Evolutionary conservation across 768 basidiomycete species (phyloP).

Genomic region (Russula compacta): DNA sequence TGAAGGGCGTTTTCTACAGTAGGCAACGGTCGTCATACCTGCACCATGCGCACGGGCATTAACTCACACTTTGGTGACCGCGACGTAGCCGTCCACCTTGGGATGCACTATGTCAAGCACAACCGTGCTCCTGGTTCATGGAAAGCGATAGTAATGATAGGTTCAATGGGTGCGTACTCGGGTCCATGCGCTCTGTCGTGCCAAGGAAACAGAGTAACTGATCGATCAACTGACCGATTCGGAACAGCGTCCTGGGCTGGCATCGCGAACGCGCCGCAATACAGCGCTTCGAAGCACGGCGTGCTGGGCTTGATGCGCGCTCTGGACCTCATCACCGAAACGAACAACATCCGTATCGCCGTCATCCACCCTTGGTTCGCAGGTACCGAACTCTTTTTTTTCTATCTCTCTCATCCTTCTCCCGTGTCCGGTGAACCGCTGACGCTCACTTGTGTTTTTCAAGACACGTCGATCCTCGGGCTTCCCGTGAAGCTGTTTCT

Average conservation of each 20-base stretch:
- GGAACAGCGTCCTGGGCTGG: constrained; percentile 23
- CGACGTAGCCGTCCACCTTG: constrained; percentile 26
- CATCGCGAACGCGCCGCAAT: constrained; percentile 21
- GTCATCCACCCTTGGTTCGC: constrained; percentile 28
- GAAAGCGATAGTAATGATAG: constrained; percentile 28
- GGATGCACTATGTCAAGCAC: constrained; percentile 25
- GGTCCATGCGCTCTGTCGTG: not conserved
- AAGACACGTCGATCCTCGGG: constrained; percentile 23
- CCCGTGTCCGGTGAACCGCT: too few relatives aligned
- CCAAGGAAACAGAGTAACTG: too few relatives aligned
- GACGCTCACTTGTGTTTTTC: not conserved
- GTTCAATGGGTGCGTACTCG: constrained; percentile 27
- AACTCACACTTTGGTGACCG: not conserved
- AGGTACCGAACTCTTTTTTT: constrained; percentile 18
- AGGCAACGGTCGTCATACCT: not conserved
- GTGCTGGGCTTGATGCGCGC: constrained; percentile 27
- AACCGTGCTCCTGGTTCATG: constrained; percentile 13
- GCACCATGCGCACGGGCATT: too few relatives aligned
- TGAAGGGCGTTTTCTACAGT: constrained; percentile 28
- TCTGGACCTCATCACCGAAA: constrained; percentile 13
- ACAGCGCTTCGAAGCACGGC: constrained; percentile 27
- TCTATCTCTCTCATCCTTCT: too few relatives aligned
- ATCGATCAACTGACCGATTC: not conserved
- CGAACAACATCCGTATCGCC: constrained; percentile 22
- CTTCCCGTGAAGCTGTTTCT: constrained; percentile 18